Conservation (phyloP, 2,329 filamentous ascomycete genomes). For the Onygenales sp. region DNA sequence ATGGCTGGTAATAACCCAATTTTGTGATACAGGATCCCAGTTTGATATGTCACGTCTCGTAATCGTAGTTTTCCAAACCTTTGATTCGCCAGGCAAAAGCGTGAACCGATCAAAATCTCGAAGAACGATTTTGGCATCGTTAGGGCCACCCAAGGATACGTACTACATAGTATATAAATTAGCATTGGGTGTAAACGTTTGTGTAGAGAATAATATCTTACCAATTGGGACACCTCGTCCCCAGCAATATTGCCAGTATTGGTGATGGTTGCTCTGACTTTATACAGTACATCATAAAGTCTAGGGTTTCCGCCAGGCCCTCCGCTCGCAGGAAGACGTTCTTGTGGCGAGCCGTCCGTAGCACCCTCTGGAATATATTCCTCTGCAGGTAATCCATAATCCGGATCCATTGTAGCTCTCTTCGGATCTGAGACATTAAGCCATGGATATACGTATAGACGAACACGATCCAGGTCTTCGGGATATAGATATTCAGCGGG, state of each 20-base stretch:
- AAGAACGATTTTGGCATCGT: constrained; percentile 57
- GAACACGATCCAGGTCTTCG: constrained; percentile 39
- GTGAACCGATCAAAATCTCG: constrained; percentile 72
- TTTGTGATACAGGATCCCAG: constrained; percentile 71
- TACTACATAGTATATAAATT: constrained; percentile 37
- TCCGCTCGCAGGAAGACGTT: constrained; percentile 47
- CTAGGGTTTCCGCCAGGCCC: constrained; percentile 50
- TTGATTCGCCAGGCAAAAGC: constrained; percentile 59
- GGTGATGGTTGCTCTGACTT: constrained; percentile 39
- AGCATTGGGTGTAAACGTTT: not conserved
- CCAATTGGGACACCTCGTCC: constrained; percentile 45
- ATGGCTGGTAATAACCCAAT: constrained; percentile 62
- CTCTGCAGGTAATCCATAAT: constrained; percentile 44
- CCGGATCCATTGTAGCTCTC: constrained; percentile 41
- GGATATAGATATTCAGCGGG: constrained; percentile 48
- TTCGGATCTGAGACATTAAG: constrained; percentile 50
- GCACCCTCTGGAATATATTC: constrained; percentile 42
- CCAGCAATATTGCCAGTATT: constrained; percentile 42
- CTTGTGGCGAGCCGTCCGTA: constrained; percentile 46
- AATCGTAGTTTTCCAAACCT: constrained; percentile 57
- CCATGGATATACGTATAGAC: constrained; percentile 55
- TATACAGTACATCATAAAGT: constrained; percentile 43
- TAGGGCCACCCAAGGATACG: constrained; percentile 66
- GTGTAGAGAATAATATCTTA: constrained; percentile 12
- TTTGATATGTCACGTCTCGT: constrained; percentile 76